These are phyloP conservation scores for Dactylellina leptospora DNA, from an alignment of 2,329 filamentous ascomycete genomes.

Conservation along the genomic window DNA sequence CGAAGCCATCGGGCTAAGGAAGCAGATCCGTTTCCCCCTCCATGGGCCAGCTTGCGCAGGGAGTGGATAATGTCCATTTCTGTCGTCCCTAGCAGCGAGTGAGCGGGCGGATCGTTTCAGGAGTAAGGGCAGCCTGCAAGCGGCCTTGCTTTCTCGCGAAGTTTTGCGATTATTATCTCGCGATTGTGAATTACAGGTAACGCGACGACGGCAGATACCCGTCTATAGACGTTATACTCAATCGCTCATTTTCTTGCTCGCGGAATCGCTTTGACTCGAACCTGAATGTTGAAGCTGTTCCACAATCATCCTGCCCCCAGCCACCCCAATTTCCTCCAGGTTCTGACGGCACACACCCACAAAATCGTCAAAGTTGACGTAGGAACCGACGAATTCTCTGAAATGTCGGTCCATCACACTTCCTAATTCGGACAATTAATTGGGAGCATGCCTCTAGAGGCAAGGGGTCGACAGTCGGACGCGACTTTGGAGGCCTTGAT, in stretches of 20 bases:
- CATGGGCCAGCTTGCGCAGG: constrained; percentile 10
- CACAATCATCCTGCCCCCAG: constrained; percentile 15
- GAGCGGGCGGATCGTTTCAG: constrained; percentile 23
- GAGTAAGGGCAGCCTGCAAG: constrained; percentile 15
- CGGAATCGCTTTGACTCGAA: not conserved
- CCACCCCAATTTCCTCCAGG: constrained; percentile 38
- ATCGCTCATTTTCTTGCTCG: not conserved
- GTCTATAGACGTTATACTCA: constrained; percentile 7
- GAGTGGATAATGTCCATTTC: constrained; percentile 21
- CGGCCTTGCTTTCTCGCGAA: constrained; percentile 2
- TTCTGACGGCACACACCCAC: not conserved
- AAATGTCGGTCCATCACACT: constrained; percentile 36
- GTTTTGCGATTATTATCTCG: too few relatives aligned
- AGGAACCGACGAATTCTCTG: not conserved
- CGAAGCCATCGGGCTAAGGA: constrained; percentile 41
- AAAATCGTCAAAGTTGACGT: constrained; percentile 1
- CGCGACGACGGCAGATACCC: constrained; percentile 1
- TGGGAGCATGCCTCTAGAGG: not conserved
- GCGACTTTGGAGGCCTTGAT: constrained; percentile 16
- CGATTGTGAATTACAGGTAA: not conserved
- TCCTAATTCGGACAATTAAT: constrained; percentile 49
- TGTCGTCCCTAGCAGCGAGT: constrained; percentile 6
- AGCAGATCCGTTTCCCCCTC: constrained; percentile 46
- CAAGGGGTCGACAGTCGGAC: constrained; percentile 19
- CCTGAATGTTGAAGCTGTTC: not conserved